Conservation (phyloP, 2,329 filamentous ascomycete genomes). For the Byssoonygena ceratinophila region DNA sequence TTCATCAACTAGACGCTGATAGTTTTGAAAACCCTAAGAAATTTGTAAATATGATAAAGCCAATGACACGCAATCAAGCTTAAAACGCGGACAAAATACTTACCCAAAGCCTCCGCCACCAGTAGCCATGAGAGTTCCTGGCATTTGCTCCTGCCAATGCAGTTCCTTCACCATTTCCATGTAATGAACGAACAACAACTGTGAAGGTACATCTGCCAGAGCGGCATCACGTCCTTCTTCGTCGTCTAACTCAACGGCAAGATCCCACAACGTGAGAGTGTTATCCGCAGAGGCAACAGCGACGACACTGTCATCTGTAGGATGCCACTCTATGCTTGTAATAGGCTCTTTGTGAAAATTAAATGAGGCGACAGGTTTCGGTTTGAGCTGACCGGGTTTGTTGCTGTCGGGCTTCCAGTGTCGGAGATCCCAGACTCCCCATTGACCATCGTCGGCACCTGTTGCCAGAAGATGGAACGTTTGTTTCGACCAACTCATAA, state of each 20-base stretch:
- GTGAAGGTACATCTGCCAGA: constrained; percentile 80
- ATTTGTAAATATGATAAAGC: no score
- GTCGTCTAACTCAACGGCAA: constrained; percentile 92
- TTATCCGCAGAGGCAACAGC: constrained; percentile 86
- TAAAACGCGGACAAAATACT: no score
- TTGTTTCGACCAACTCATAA: constrained; percentile 86
- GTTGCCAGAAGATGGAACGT: constrained; percentile 84
- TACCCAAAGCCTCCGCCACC: constrained; percentile 71
- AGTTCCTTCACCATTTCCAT: constrained; percentile 89
- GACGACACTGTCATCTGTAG: constrained; percentile 90
- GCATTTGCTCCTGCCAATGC: constrained; percentile 96
- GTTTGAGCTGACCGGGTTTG: constrained; percentile 42
- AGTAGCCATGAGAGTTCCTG: constrained; percentile 77
- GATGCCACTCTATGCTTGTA: constrained; percentile 94
- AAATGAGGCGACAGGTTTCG: constrained; percentile 82
- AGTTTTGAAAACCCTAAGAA: constrained; percentile 61
- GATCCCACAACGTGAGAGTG: constrained; percentile 90
- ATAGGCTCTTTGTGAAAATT: constrained; percentile 94
- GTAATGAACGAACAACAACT: constrained; percentile 93
- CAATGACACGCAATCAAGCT: no score
- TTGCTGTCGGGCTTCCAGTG: constrained; percentile 70
- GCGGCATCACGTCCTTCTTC: constrained; percentile 88
- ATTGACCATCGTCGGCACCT: constrained; percentile 84
- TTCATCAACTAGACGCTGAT: constrained; percentile 58
- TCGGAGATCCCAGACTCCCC: constrained; percentile 92